phyloP scores from a whole-genome alignment of 192 early-diverging fungal species.

The Tieghemiomyces parasiticus region DNA sequence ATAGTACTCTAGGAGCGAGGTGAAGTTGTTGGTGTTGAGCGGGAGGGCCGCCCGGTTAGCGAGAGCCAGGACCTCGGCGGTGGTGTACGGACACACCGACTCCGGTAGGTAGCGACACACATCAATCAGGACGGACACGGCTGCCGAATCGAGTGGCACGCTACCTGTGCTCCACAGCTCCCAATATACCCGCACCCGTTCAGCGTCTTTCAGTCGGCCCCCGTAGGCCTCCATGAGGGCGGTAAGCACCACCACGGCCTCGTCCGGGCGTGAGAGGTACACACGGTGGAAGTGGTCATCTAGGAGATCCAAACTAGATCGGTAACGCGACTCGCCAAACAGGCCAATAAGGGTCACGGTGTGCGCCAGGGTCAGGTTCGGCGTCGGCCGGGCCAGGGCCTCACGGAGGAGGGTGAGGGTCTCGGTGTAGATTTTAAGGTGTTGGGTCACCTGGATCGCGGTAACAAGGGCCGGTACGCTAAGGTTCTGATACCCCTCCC shows the following conservation, averaged over 20 bases:
- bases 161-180: background rate
- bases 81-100: too few relatives aligned
- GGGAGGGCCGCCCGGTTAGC: background rate
- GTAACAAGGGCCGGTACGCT: too few relatives aligned
- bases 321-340: too few relatives aligned
- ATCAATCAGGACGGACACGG: background rate
- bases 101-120: background rate
- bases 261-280: background rate
- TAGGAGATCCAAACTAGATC: background rate
- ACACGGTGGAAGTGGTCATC: background rate
- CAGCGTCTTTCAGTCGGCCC: background rate
- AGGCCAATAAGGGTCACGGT: too few relatives aligned
- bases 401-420: too few relatives aligned
- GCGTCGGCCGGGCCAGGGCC: too few relatives aligned
- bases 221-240: background rate
- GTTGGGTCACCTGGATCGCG: too few relatives aligned
- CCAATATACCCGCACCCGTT: background rate
- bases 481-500: too few relatives aligned
- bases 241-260: background rate
- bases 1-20: slow-evolving; percentile 1
- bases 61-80: background rate
- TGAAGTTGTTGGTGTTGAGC: slow-evolving; percentile 7
- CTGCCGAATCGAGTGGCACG: background rate
- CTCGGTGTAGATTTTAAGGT: too few relatives aligned
- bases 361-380: too few relatives aligned